Evolutionary conservation across 495 filamentous ascomycete genomes (phyloP), one percentile per base, ranked within the genome.

Genomic region (Aspergillus haitiensis): DNA sequence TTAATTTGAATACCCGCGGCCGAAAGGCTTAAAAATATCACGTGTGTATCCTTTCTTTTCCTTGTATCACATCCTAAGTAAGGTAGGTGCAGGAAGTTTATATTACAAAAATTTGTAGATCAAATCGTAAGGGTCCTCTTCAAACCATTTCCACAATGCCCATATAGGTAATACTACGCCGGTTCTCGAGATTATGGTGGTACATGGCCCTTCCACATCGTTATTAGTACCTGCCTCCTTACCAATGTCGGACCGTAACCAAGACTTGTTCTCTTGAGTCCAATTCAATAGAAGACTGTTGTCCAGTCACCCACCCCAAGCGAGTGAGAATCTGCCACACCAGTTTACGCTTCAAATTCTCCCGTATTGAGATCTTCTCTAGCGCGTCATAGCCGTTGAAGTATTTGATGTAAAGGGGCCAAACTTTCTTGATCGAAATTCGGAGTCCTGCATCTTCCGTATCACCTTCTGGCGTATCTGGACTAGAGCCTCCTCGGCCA

Each of bases 311-410:
- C 13, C 75, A 48, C 12, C 76, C 76, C 21, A 78, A 44, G 2
- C 76, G 75, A 57, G 64, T 71, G 7, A 80, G 71, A n/a, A 93
- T 72, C 60, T 81, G 83, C 82, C 86, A 89, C 12, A 90, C 87
- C 59, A 86, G 83, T 75, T 93, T 95, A 46, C 92, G 78, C 77
- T 93, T 95, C 75, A 96, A 78, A 9, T 85, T 86, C 76, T 98
- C 92, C 37, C 85, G 80, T 10, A 92, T 80, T 0, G 85, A 80
- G 66, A 98, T 89, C 70, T 93, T 88, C 76, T 98, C 94, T 40
- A 98, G 74, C 6, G 93, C 91, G 70, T 90, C 85, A 46, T 80
- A 78, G 2, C 94, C 94, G 72, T 98, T 93, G 62, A 97, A 90
- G 71, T 97, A 95, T 69, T 88, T 89, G 64, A 87, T 61, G 50